Base-by-base conservation (phyloP, 78 protist genomes). In the Protostelium mycophagum region DNA sequence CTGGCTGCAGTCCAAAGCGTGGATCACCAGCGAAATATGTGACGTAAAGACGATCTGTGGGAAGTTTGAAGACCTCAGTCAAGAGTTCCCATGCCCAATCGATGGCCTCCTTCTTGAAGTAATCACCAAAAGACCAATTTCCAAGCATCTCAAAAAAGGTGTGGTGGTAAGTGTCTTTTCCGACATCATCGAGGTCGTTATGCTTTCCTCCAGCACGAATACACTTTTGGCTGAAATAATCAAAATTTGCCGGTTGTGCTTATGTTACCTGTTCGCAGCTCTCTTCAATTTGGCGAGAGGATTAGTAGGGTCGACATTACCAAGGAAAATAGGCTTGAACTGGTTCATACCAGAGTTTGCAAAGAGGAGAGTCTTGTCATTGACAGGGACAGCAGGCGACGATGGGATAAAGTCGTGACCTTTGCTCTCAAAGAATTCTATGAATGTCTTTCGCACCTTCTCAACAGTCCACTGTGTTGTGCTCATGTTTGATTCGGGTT, bases 181-280 rank as follows among this genome's bases (percentile, higher is more conserved):
- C 95, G 37, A 93, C 95, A 86, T 98, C 99, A 83, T 97, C 99
- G 31, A 99, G 94, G 88, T 99, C 99, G 92, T 99, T 99, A 96
- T 99, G 99, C 94, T 98, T 98, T 86, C 99, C 99, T 16, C 99
- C 99, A 10, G 99, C 99, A 37, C 99, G 99, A 95, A 99, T 99
- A 95, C 99, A 99, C 96, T 98, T 98, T 84, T 99, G 99, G 36
- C 97, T 51, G 73, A 5, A 51, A 16, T 25, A 5, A 16, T 51
- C 73, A 16, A 51, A 16, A 51, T 51, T 25, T 25, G 5, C 31
- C 31, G 73, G 16, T 51, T 51, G 73, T 51, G 73, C 5, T 51
- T 16, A 51, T 5, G 31, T 5, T 51, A 51, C 73, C 73, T 88
- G 96, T 98, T 98, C 84, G 86, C 92, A 1, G 99, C 99, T 38